These are phyloP conservation scores for Isoetes engelmannii DNA, from an alignment of 83 land plant genomes.

Conservation along the genomic window DNA sequence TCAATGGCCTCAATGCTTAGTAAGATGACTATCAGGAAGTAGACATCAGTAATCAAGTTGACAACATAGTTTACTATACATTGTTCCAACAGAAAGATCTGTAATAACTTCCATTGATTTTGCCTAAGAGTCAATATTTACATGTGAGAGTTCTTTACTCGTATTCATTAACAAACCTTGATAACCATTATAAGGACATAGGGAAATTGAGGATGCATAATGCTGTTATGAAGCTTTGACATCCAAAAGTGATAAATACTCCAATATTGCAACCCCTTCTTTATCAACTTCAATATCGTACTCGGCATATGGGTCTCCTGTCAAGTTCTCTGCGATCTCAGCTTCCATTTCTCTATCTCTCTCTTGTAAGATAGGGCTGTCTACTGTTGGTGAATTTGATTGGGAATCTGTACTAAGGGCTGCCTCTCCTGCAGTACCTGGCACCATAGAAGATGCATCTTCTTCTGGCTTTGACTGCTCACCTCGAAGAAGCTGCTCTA, in stretches of 20 bases:
- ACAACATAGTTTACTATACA: too few species aligned
- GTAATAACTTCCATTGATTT: too few species aligned
- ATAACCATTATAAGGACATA: too few species aligned
- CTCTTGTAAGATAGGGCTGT: conserved; percentile 6
- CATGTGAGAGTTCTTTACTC: too few species aligned
- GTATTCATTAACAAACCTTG: too few species aligned
- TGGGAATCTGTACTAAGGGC: neutral
- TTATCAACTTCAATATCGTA: conserved; percentile 75
- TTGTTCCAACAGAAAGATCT: too few species aligned
- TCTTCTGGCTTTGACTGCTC: conserved; percentile 9
- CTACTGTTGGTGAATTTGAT: neutral
- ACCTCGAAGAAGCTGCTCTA: conserved; percentile 18
- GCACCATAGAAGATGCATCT: neutral
- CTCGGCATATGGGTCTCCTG: conserved; percentile 63
- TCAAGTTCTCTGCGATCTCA: conserved; percentile 56
- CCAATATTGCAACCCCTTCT: conserved; percentile 85
- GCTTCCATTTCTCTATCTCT: conserved; percentile 82
- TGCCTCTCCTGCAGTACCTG: neutral
- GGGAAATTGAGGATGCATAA: too few species aligned
- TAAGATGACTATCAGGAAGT: too few species aligned
- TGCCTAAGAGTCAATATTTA: too few species aligned
- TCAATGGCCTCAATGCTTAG: too few species aligned
- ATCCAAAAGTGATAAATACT: conserved; percentile 40
- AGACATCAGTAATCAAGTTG: too few species aligned
- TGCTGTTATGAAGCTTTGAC: too few species aligned